These are phyloP conservation scores for Lepiota brunneoincarnata DNA, from an alignment of 768 basidiomycete species.

Conservation along the genomic window DNA sequence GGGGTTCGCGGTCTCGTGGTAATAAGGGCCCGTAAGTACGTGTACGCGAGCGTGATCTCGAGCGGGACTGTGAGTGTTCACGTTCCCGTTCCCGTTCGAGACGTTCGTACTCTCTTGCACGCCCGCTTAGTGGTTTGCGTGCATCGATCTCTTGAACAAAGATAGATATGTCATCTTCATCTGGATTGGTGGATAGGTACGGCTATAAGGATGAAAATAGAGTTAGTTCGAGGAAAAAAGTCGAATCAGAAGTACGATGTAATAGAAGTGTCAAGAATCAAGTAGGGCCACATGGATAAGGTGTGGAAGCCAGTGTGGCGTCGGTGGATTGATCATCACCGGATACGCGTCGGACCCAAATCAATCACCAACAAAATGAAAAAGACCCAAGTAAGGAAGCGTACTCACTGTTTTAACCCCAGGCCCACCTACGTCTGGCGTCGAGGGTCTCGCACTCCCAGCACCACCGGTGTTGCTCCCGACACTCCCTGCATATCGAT, in stretches of 20 bases:
- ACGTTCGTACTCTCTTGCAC: constrained; percentile 15
- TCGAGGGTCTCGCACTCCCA: constrained; percentile 18
- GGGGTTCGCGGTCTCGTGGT: not conserved
- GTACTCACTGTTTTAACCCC: not conserved
- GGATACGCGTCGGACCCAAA: too few species aligned
- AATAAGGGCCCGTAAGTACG: not conserved
- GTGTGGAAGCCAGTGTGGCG: too few species aligned
- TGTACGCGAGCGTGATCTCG: constrained; percentile 3
- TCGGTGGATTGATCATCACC: too few species aligned
- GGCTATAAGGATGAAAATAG: constrained; percentile 2
- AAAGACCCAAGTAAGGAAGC: not conserved
- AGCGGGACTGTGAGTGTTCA: not conserved
- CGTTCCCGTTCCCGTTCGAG: not conserved
- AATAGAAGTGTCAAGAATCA: too few species aligned
- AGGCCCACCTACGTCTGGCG: not conserved
- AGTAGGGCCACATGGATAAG: too few species aligned
- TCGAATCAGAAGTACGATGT: too few species aligned
- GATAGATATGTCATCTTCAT: constrained; percentile 75
- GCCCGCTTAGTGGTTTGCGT: constrained; percentile 58
- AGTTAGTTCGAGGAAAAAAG: not conserved
- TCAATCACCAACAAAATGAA: too few species aligned
- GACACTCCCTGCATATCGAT: constrained; percentile 50
- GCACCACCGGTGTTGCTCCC: constrained; percentile 26
- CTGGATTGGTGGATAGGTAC: constrained; percentile 34
- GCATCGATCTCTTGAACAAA: constrained; percentile 79